Base-by-base conservation (phyloP, 768 basidiomycete genomes). In the Kwoniella mangroviensis region DNA sequence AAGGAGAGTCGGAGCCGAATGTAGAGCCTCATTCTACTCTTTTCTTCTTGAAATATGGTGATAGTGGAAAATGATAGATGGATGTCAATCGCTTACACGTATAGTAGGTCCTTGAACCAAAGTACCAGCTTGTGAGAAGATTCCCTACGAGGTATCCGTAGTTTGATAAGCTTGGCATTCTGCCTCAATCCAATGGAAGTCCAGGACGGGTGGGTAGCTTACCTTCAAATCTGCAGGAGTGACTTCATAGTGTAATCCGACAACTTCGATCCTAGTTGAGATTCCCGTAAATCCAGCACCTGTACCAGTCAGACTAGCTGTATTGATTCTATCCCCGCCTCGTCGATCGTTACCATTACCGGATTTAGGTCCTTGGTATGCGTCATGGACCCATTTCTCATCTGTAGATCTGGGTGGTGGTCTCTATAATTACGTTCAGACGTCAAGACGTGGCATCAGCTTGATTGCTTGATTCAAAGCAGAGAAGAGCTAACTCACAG, bases 111-210 rank as follows among this genome's bases (percentile, higher is more conserved):
- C 92, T 84, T 92, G 90, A 81, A 92, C 88, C 84, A 96, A 89
- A 85, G 92, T 92, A 86, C 93, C 93, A 84, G 92, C 90, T 83
- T 91, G 89, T 79, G 92, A 91, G 87, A 95, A 96, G 76, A 95
- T 93, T 84, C 88, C 87, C 93, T 95, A 76, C 4, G 7, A 41
- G 13, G 3, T 12, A 10, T 3, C 3, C 0, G 34, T 34, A 0
- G 0, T 0, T 6, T 1, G 45, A 49, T 49, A 19, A 49, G 45
- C 45, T 49, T 49, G 3, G 4, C 13, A 12, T 49, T 19, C 45
- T 19, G 6, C 45, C 12, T 17, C 6, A 13, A 49, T 0, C 1
- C 0, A 17, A 17, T 13, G 45, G 12, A 6, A 49, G 15, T 13
- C 15, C 45, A 49, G 15, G 9, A 49, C 13, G 45, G 19, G 3